These are phyloP conservation scores for Aspergillus asperescens DNA, from an alignment of 495 filamentous ascomycete genomes.

Conservation along the genomic window DNA sequence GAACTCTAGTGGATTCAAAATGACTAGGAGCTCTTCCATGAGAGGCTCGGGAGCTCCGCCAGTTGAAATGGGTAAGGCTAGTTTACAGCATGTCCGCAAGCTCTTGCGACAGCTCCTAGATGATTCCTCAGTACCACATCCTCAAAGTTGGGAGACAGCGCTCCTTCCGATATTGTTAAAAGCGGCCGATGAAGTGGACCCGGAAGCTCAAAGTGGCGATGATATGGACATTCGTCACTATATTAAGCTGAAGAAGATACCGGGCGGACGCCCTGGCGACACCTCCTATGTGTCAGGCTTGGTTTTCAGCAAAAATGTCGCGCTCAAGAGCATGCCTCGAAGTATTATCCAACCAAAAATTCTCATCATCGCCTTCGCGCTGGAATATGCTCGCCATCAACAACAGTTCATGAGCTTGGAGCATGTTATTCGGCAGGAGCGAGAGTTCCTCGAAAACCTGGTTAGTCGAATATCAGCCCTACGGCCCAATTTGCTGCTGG, in stretches of 20 bases:
- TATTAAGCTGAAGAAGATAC: constrained; percentile 94
- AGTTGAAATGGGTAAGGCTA: constrained; percentile 78
- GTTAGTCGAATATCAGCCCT: constrained; percentile 87
- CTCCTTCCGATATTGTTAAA: constrained; percentile 86
- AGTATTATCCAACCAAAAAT: constrained; percentile 80
- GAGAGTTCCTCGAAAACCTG: constrained; percentile 88
- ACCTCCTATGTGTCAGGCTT: constrained; percentile 93
- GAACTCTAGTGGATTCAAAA: constrained; percentile 46
- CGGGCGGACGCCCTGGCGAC: constrained; percentile 82
- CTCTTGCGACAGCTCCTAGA: constrained; percentile 77
- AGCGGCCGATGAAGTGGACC: constrained; percentile 91
- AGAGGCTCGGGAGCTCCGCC: constrained; percentile 66
- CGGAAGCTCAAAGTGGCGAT: constrained; percentile 80
- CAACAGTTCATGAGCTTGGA: constrained; percentile 98
- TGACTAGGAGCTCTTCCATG: constrained; percentile 82
- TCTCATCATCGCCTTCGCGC: constrained; percentile 87
- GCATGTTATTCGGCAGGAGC: constrained; percentile 94
- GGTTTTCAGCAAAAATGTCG: constrained; percentile 95
- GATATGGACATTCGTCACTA: constrained; percentile 99
- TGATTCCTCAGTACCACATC: constrained; percentile 67
- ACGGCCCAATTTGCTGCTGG: constrained; percentile 76
- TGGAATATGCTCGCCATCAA: constrained; percentile 93
- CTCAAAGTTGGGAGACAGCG: constrained; percentile 80
- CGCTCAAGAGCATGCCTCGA: constrained; percentile 90
- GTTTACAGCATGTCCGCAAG: constrained; percentile 79